Evolutionary conservation across 768 basidiomycete species (phyloP), one percentile per base, ranked within the genome.

Genomic region (Pulveroboletus sp.): DNA sequence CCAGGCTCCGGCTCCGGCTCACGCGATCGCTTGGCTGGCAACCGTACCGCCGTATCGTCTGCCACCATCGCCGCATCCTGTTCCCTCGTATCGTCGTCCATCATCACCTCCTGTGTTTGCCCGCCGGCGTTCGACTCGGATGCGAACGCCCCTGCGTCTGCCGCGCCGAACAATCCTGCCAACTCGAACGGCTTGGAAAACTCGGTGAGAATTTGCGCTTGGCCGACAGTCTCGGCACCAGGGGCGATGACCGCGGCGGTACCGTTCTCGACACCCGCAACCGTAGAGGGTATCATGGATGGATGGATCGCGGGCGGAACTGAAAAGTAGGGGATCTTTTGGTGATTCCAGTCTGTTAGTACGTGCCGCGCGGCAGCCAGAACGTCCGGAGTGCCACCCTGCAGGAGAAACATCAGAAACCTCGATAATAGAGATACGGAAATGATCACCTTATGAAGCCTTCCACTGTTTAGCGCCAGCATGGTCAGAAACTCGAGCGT

Each of bases 251-350:
- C 27, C 25, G 43, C 61, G 13, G 39, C 23, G 29, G 43, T 63
- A 69, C 77, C 65, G 6, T 70, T 72, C 10, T 75, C 75, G 1
- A 43, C 20, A 23, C 14, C 34, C 5, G 60, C 48, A 10, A 70
- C 59, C 12, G 63, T 69, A 0, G 77, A 70, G 6, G 88, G 86
- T 48, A 91, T 75, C 27, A 80, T 75, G 1, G 90, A 90, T 0
- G 90, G 85, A 63, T 94, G 91, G 3, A 90, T 64, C 8, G 73
- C 61, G 0, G 95, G 94, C 9, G 94, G 92, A 2, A 72, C 64
- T 5, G 92, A 90, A n/a, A n/a, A 90, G 70, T 90, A 98, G 0
- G 90, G 87, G 11, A 97, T 95, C 62, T 92, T 95, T 65, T 97
- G 93, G 49, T 90, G 82, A 60, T 97, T 97, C 94, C 95, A 99